phyloP scores from a whole-genome alignment of 352 stramenopile species.

The Aphanomyces stellatus region DNA sequence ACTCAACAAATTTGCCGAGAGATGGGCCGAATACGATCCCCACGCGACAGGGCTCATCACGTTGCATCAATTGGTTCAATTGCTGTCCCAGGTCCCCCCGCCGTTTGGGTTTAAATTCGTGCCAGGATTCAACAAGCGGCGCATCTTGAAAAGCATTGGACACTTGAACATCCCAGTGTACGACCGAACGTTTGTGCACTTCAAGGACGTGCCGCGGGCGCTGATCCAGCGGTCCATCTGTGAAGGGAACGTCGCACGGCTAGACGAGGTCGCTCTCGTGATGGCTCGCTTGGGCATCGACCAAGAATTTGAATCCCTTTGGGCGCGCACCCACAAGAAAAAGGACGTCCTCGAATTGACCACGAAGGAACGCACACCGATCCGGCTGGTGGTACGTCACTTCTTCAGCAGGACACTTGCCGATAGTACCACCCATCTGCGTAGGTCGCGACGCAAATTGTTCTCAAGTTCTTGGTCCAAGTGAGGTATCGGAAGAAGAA shows the following conservation, averaged over 20 bases:
- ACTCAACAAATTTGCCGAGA: slow-evolving; percentile 80
- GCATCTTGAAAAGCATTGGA: neutral
- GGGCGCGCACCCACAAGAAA: slow-evolving; percentile 6
- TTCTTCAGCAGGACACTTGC: too few relatives aligned
- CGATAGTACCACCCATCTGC: too few relatives aligned
- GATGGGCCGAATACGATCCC: slow-evolving; percentile 86
- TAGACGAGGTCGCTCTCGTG: neutral
- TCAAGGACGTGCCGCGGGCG: slow-evolving; percentile 80
- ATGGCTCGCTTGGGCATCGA: slow-evolving; percentile 6
- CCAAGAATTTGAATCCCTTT: slow-evolving; percentile 16
- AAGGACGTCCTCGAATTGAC: neutral
- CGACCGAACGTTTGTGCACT: slow-evolving; percentile 69
- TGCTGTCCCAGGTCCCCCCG: slow-evolving; percentile 67
- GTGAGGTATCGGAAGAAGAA: neutral
- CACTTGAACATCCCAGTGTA: slow-evolving; percentile 67
- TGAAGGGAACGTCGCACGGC: neutral
- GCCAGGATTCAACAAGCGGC: neutral
- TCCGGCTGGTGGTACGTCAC: neutral
- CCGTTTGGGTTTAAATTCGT: slow-evolving; percentile 64
- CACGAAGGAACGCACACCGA: neutral
- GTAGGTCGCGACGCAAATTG: neutral
- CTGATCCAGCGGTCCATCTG: neutral
- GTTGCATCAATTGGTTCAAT: slow-evolving; percentile 52
- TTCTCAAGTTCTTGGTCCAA: neutral
- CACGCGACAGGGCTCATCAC: slow-evolving; percentile 74